Percentiles rank a stretch among this genome's conserved stretches.
These are phyloP conservation scores for Neurospora africana DNA, from an alignment of 495 filamentous ascomycete genomes.

Conservation along the genomic window DNA sequence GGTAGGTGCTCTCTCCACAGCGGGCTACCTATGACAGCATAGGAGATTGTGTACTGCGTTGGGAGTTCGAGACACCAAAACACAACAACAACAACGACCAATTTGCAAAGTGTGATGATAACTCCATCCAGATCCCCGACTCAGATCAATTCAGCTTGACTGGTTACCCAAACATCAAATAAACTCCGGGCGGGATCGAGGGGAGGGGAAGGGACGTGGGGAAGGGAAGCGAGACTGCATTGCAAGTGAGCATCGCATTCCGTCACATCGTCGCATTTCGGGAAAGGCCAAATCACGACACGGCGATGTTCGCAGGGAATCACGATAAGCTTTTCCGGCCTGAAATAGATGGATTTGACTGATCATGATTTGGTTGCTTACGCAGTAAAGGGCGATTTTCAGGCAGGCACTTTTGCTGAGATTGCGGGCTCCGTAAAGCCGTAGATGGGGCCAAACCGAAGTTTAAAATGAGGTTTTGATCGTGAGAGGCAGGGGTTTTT, in stretches of 20 bases:
- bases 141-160: not conserved
- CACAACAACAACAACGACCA: not conserved
- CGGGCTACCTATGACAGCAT: not conserved
- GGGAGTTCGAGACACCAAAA: not conserved
- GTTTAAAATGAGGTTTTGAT: not conserved
- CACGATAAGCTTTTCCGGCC: not conserved
- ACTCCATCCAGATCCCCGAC: not conserved
- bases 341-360: not conserved
- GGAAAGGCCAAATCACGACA: not conserved
- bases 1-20: not conserved
- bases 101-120: too few relatives aligned
- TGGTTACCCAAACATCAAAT: not conserved
- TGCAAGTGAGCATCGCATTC: not conserved
- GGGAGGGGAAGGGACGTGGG: not conserved
- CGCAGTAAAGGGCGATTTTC: not conserved
- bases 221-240: not conserved
- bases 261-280: not conserved
- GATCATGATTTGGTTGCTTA: not conserved
- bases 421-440: not conserved
- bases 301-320: not conserved
- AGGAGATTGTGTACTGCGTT: not conserved
- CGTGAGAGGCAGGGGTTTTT: not conserved
- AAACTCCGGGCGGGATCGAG: not conserved
- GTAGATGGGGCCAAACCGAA: not conserved
- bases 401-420: not conserved